A percentile compares a stretch with the other conserved stretches of the same genome.
Conservation (phyloP, 2,329 filamentous ascomycete genomes). For the Dothideomycetes sp. region DNA sequence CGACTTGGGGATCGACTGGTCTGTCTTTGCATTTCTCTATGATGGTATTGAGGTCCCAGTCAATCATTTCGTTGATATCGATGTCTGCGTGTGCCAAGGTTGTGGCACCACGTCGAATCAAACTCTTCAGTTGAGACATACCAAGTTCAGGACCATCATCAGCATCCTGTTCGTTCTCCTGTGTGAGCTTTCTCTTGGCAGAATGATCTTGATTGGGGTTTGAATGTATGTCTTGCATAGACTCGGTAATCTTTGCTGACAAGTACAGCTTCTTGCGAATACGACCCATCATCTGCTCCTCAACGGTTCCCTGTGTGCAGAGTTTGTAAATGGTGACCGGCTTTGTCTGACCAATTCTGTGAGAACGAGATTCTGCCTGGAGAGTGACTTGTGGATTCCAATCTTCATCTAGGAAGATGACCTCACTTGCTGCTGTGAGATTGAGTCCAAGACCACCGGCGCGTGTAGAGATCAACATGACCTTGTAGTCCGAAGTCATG, state of each 20-base stretch:
- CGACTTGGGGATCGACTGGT: constrained; percentile 34
- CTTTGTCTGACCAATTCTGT: constrained; percentile 46
- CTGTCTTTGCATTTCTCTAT: constrained; percentile 47
- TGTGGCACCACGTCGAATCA: constrained; percentile 46
- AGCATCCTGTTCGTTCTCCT: constrained; percentile 16
- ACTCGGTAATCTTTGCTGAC: constrained; percentile 51
- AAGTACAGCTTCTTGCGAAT: constrained; percentile 55
- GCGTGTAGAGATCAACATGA: constrained; percentile 48
- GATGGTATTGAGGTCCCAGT: constrained; percentile 48
- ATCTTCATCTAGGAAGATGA: constrained; percentile 48
- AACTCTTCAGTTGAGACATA: constrained; percentile 43
- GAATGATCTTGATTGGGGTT: constrained; percentile 20
- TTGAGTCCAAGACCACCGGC: constrained; percentile 50
- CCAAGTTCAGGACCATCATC: constrained; percentile 43
- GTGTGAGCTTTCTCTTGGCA: constrained; percentile 25
- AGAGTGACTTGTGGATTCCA: constrained; percentile 47
- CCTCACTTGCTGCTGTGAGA: constrained; percentile 44
- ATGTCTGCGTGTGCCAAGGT: constrained; percentile 44
- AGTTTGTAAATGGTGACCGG: constrained; percentile 49
- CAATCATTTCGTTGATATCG: constrained; percentile 47
- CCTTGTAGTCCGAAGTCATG: constrained; percentile 35
- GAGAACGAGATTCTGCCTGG: constrained; percentile 46
- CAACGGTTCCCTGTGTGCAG: constrained; percentile 48
- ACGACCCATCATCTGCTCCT: constrained; percentile 49
- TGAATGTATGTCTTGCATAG: constrained; percentile 46